Conservation (phyloP, 805 yeast species). For the Candida verbasci region DNA sequence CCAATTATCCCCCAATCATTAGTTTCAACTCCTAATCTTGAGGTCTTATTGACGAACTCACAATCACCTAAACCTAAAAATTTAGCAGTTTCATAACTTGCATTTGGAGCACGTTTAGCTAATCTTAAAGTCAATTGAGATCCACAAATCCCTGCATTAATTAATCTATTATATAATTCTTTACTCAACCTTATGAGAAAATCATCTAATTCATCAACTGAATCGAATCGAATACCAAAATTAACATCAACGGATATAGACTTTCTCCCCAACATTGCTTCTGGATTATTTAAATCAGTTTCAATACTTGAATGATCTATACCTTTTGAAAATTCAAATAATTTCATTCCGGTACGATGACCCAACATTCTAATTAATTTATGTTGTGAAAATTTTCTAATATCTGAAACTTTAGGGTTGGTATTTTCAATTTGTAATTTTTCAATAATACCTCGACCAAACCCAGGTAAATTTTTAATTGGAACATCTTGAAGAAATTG, state of each 20-base stretch:
- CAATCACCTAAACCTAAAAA: conserved; percentile 83
- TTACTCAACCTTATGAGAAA: conserved; percentile 56
- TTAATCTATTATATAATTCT: conserved; percentile 56
- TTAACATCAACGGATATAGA: conserved; percentile 85
- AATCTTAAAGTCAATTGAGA: conserved; percentile 60
- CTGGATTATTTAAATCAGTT: conserved; percentile 43
- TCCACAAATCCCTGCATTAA: conserved; percentile 45
- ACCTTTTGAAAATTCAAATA: conserved; percentile 61
- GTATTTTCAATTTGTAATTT: conserved; percentile 36
- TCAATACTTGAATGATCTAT: conserved; percentile 59
- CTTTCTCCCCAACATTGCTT: conserved; percentile 50
- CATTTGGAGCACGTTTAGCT: conserved; percentile 57
- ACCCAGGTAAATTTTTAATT: conserved; percentile 53
- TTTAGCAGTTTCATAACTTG: conserved; percentile 74
- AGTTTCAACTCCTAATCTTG: conserved; percentile 58
- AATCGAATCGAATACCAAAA: conserved; percentile 80
- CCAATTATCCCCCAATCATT: conserved; percentile 57
- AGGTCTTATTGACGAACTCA: conserved; percentile 55
- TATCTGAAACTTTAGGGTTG: conserved; percentile 26
- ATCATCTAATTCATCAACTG: conserved; percentile 53
- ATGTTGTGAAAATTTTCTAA: conserved; percentile 28
- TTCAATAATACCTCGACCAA: conserved; percentile 48
- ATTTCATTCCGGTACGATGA: conserved; percentile 60
- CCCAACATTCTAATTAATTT: conserved; percentile 55
- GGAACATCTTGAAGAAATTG: conserved; percentile 33